Evolutionary conservation across 2,329 filamentous ascomycete genomes (phyloP).

Genomic region (Cytospora schulzeri): DNA sequence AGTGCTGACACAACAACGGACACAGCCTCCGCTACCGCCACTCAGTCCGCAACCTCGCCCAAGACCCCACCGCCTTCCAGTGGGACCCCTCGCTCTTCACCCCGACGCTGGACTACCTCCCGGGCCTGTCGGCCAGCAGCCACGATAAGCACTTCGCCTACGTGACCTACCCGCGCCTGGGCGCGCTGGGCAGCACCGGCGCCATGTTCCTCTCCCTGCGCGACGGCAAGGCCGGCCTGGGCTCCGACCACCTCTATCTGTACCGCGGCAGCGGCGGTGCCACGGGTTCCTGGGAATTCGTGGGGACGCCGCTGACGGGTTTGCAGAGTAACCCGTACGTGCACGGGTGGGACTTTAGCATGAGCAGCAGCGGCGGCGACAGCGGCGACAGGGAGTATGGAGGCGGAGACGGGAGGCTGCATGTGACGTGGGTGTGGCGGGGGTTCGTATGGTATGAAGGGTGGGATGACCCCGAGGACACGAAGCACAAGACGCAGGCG

Average conservation of each 20-base stretch:
- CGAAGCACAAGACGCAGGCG: conserved; percentile 45
- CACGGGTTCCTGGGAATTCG: conserved; percentile 40
- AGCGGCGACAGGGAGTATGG: too few relatives aligned
- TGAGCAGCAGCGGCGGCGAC: too few relatives aligned
- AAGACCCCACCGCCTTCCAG: conserved; percentile 34
- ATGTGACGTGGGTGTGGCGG: conserved; percentile 53
- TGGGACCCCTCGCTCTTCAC: conserved; percentile 43
- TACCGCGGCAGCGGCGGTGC: conserved; percentile 38
- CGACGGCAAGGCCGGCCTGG: conserved; percentile 52
- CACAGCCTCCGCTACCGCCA: conserved; percentile 42
- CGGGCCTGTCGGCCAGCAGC: conserved; percentile 37
- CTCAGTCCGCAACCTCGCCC: conserved; percentile 39
- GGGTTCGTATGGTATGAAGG: conserved; percentile 48
- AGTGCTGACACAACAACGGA: neutral
- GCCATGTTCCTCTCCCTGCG: conserved; percentile 52
- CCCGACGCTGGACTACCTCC: conserved; percentile 39
- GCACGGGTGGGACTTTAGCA: conserved; percentile 46
- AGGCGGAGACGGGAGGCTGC: conserved; percentile 37
- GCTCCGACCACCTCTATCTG: conserved; percentile 50
- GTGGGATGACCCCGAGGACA: conserved; percentile 44
- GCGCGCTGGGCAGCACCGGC: conserved; percentile 36
- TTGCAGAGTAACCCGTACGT: conserved; percentile 53
- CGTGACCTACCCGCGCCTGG: conserved; percentile 54
- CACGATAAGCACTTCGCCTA: conserved; percentile 38
- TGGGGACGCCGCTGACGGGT: conserved; percentile 47